Base-by-base conservation (phyloP, 1,284 basidiomycete genomes). In the Cutaneotrichosporon cutaneum region DNA sequence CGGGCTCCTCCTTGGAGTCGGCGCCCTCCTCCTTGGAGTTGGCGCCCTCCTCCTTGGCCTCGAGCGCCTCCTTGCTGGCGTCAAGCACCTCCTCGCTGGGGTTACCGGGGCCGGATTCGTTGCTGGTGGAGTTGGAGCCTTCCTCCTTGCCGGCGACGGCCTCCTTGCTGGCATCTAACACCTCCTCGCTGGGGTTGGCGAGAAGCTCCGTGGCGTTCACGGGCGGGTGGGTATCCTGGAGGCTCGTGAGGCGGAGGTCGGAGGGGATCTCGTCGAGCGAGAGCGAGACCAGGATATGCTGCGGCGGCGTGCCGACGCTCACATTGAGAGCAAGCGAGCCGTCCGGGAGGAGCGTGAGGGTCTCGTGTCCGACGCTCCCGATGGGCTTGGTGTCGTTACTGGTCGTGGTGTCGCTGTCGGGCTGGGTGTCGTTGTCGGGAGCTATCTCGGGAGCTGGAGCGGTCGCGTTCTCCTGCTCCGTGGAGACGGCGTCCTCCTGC, bases 241-340 rank as follows among this genome's bases (percentile, higher is more conserved):
- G 16, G 18, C 13, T 27, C 1, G 48, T 32, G 48, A 51, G 48
- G 16, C 27, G 16, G 1, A 51, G 48, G 26, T 51, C 48, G 18
- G 14, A 13, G 11, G 48, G 27, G 13, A 16, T 30, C 48, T 32
- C 27, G 35, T 54, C 52, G 22, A 54, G 22, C 13, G 22, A 16
- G 14, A 54, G 14, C 13, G 22, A 14, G 35, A 39, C 52, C 1
- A 39, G 22, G 5, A 54, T 13, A 8, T 54, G 33, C 52, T 54
- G 52, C 35, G 24, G 33, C 6, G 52, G 52, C 8, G 52, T 54
- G 35, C 52, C 52, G 33, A 54, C 14, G 24, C 33, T 39, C 11
- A 54, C n/a, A 10, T 54, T 54, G 14, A 54, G 21, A 1, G 35
- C 35, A 35, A 54, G 52, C 4, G 35, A 14, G 10, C 22, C 33